Evolutionary conservation across 2,329 filamentous ascomycete genomes (phyloP).

Genomic region (Zymoseptoria tritici): DNA sequence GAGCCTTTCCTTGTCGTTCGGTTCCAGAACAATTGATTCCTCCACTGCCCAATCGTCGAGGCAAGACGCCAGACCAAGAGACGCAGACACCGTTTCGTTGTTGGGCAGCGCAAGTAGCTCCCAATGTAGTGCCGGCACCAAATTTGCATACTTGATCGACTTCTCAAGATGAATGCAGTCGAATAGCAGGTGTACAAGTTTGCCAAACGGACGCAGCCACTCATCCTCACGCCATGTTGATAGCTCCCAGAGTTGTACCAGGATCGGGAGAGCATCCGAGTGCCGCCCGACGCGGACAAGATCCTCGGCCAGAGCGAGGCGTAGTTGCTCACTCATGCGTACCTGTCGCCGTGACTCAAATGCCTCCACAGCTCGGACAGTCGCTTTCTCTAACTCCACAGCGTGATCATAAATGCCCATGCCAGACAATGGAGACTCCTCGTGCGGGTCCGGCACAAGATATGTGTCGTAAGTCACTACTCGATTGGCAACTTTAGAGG

Average conservation of each 20-base stretch:
- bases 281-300: slow-evolving; percentile 45
- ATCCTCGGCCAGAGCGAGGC: slow-evolving; percentile 49
- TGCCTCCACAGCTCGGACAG: slow-evolving; percentile 41
- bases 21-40: slow-evolving; percentile 9
- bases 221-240: slow-evolving; percentile 53
- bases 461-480: slow-evolving; percentile 53
- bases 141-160: slow-evolving; percentile 35
- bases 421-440: slow-evolving; percentile 44
- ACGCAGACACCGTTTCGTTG: slow-evolving; percentile 1
- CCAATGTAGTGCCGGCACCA: slow-evolving; percentile 49
- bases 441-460: slow-evolving; percentile 51
- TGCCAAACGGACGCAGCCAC: slow-evolving; percentile 52
- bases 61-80: slow-evolving; percentile 12
- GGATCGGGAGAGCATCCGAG: slow-evolving; percentile 43
- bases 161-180: slow-evolving; percentile 39
- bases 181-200: slow-evolving; percentile 47
- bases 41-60: slow-evolving; percentile 10
- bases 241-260: slow-evolving; percentile 48
- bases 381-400: slow-evolving; percentile 41
- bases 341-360: slow-evolving; percentile 47
- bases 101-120: slow-evolving; percentile 38
- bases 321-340: slow-evolving; percentile 48
- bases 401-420: slow-evolving; percentile 45
- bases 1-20: slow-evolving; percentile 16
- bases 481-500: slow-evolving; percentile 48